Conservation (phyloP, 2,329 filamentous ascomycete genomes). For the Aspergillus piperis region DNA sequence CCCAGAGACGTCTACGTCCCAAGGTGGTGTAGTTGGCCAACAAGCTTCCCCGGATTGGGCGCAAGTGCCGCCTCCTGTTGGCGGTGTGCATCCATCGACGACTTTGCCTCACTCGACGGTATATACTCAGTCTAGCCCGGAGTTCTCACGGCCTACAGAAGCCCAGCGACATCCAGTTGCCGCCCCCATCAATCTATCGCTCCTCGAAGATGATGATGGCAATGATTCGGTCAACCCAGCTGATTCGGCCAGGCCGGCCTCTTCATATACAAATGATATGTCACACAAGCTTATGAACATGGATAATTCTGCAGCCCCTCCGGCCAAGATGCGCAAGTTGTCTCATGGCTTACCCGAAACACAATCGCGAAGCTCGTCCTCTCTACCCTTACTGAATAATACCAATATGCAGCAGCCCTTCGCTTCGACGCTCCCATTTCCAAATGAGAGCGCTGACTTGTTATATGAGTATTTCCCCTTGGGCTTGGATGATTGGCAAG, state of each 20-base stretch:
- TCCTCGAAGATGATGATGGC: conserved; percentile 60
- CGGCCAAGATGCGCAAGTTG: conserved; percentile 42
- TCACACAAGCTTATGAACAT: conserved; percentile 30
- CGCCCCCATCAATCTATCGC: conserved; percentile 56
- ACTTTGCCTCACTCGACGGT: conserved; percentile 35
- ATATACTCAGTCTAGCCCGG: conserved; percentile 57
- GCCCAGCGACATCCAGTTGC: conserved; percentile 42
- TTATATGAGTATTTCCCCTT: conserved; percentile 95
- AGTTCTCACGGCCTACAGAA: conserved; percentile 46
- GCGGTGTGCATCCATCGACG: conserved; percentile 18
- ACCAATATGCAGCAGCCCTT: conserved; percentile 45
- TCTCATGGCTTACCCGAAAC: conserved; percentile 32
- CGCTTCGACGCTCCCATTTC: conserved; percentile 57
- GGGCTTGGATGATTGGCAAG: conserved; percentile 87
- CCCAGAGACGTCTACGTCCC: conserved; percentile 36
- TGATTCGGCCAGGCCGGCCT: conserved; percentile 21
- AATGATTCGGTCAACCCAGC: conserved; percentile 40
- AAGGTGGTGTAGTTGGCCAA: conserved; percentile 29
- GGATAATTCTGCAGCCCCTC: conserved; percentile 33
- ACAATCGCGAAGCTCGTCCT: conserved; percentile 35
- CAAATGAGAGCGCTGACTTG: conserved; percentile 73
- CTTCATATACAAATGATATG: conserved; percentile 28
- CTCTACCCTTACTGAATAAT: conserved; percentile 34
- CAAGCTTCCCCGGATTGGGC: conserved; percentile 40
- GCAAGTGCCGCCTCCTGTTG: conserved; percentile 32